phyloP scores from a whole-genome alignment of 2,329 filamentous ascomycete genomes.

The Penicillium sp. region DNA sequence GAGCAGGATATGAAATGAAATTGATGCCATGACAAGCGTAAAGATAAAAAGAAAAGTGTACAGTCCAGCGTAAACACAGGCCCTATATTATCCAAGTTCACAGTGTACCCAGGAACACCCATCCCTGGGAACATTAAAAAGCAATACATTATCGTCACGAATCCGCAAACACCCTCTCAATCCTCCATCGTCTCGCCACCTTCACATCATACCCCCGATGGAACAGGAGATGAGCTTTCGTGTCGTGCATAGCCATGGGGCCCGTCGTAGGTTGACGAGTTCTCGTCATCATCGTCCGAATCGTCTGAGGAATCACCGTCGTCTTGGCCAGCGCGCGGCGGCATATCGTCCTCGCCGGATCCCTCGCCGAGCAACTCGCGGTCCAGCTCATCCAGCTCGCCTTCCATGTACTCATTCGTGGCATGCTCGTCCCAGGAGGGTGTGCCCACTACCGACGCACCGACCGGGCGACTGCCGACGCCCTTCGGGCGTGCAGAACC shows the following conservation, averaged over 20 bases:
- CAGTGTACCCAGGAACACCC: neutral
- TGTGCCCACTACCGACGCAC: conserved; percentile 18
- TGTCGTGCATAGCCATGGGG: conserved; percentile 32
- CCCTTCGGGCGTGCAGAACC: conserved; percentile 25
- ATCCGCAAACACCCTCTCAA: conserved; percentile 8
- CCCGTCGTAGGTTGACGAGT: conserved; percentile 30
- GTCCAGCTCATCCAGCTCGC: conserved; percentile 37
- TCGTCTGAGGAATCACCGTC: conserved; percentile 32
- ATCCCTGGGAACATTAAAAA: neutral
- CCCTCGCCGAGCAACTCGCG: conserved; percentile 36
- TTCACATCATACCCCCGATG: conserved; percentile 17
- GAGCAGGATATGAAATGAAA: neutral
- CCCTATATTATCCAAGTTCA: neutral
- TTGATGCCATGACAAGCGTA: neutral
- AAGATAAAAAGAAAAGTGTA: neutral
- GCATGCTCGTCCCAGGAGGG: conserved; percentile 24
- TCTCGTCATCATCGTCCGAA: conserved; percentile 34
- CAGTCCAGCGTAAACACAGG: neutral
- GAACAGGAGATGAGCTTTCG: conserved; percentile 29
- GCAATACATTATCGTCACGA: neutral
- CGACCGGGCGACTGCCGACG: conserved; percentile 19
- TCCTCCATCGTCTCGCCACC: conserved; percentile 29
- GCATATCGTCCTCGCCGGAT: conserved; percentile 35
- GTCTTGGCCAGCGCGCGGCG: conserved; percentile 20
- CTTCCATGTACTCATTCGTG: conserved; percentile 28